phyloP scores from a whole-genome alignment of 140 eudicot genomes.

The Senecio squalidus region DNA sequence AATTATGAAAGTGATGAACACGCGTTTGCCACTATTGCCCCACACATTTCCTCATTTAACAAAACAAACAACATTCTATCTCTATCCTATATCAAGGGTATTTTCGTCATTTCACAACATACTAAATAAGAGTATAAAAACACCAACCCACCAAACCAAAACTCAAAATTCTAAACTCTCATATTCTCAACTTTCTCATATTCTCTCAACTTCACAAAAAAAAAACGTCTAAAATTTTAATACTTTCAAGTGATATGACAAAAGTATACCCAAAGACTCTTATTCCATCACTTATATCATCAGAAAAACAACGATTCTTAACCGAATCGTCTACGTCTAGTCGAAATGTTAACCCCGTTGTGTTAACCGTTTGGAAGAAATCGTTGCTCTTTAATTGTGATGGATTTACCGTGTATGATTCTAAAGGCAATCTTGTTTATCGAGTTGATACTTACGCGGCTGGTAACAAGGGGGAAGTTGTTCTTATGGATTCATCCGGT shows the following conservation, averaged over 20 bases:
- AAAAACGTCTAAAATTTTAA: too few relatives aligned
- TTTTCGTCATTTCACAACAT: slow-evolving; percentile 13
- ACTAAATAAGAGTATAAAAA: slow-evolving; percentile 13
- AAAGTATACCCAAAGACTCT: slow-evolving; percentile 36
- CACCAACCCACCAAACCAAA: slow-evolving; percentile 5
- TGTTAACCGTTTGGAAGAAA: slow-evolving; percentile 82
- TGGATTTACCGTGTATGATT: slow-evolving; percentile 70
- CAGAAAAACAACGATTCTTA: slow-evolving; percentile 4
- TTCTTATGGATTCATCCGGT: slow-evolving; percentile 68
- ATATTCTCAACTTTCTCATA: neutral
- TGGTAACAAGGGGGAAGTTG: slow-evolving; percentile 35
- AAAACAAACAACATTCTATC: neutral
- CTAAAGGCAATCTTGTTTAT: slow-evolving; percentile 56
- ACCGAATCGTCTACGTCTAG: slow-evolving; percentile 7
- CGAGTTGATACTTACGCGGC: slow-evolving; percentile 66
- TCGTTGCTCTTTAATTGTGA: slow-evolving; percentile 64
- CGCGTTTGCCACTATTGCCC: slow-evolving; percentile 18
- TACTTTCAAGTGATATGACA: slow-evolving; percentile 19
- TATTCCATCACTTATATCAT: neutral
- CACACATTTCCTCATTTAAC: neutral
- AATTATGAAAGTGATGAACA: slow-evolving; percentile 4
- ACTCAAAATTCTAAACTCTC: neutral
- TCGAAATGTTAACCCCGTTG: slow-evolving; percentile 15
- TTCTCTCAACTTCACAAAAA: neutral
- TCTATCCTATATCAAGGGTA: neutral